Base-by-base conservation (phyloP, 2,329 filamentous ascomycete species). In the Myriosclerotinia duriaeana region DNA sequence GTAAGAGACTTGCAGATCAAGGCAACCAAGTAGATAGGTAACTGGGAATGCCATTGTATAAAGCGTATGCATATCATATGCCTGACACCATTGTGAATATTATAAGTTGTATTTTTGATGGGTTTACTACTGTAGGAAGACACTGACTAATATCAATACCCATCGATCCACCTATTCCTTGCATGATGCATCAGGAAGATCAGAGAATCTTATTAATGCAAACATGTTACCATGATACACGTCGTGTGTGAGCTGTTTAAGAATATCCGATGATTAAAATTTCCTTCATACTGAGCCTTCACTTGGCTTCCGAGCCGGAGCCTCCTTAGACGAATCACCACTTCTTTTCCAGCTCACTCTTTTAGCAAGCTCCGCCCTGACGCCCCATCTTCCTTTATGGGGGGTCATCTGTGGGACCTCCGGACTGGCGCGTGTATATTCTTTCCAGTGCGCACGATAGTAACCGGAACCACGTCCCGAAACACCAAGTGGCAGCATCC, bases 261-360 rank as follows among this genome's bases (percentile, higher is more conserved):
- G 22, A 20, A 40, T 12, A 44, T 40, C 11, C 6, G n/a, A 58
- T 30, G n/a, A 44, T 30, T 26, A 26, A 26, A 26, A 4, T n/a
- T 5, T 22, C 20, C 42, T 38, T 60, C 56, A 48, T 36, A 7
- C 30, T 15, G 15, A 44, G 20, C 14, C 14, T 22, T 60, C 9
- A 6, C 14, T 11, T 11, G 22, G 30, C 44, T 50, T 38, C 20
- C 2, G 3, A 7, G 14, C 44, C 2, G 12, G 20, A 14, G 2
- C 15, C 1, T 26, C 42, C n/a, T 60, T 50, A 2, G 20, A 1
- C 26, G 58, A 38, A 5, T 38, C 44, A 12, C 12, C 30, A n/a
- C 17, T 36, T 3, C 44, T 44, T 2, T 20, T 60, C 58, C 58
- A 60, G 14, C 58, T 60, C 44, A 60, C 58, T 17, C 34, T 60